These are phyloP conservation scores for Boletus rubescentipes DNA, from an alignment of 768 basidiomycete genomes.

Conservation along the genomic window DNA sequence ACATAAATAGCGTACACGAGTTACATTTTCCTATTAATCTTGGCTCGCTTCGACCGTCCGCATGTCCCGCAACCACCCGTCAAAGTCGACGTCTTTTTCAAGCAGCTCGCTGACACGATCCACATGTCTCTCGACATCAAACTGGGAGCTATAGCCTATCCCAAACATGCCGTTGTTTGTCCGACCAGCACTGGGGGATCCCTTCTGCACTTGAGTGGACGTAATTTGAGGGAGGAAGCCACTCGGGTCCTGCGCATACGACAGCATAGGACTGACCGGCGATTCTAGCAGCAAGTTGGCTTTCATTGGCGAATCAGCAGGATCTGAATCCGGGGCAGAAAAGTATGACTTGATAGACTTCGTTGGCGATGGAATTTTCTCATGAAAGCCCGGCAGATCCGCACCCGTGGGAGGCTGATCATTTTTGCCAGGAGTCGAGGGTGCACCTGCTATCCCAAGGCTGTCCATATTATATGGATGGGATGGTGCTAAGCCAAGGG, in stretches of 20 bases:
- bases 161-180: conserved; percentile 32
- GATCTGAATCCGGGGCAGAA: conserved; percentile 39
- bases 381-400: background rate
- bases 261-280: conserved; percentile 33
- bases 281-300: conserved; percentile 33
- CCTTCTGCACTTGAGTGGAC: conserved; percentile 36
- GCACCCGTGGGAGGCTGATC: background rate
- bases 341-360: conserved; percentile 37
- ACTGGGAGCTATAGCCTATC: conserved; percentile 56
- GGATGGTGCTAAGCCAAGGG: background rate
- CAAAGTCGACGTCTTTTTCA: conserved; percentile 58
- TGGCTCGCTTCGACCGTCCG: conserved; percentile 31
- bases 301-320: conserved; percentile 24
- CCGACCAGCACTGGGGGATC: conserved; percentile 10
- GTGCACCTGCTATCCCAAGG: background rate
- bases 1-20: conserved; percentile 25
- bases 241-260: conserved; percentile 36
- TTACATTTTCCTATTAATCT: conserved; percentile 15
- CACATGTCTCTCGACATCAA: conserved; percentile 55
- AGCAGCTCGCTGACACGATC: conserved; percentile 53
- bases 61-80: conserved; percentile 49
- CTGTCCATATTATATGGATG: background rate
- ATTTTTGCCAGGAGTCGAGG: conserved; percentile 3
- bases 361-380: conserved; percentile 29
- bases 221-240: conserved; percentile 38